phyloP scores from a whole-genome alignment of 306 rosid genomes.

The Cucurbita ficifolia region DNA sequence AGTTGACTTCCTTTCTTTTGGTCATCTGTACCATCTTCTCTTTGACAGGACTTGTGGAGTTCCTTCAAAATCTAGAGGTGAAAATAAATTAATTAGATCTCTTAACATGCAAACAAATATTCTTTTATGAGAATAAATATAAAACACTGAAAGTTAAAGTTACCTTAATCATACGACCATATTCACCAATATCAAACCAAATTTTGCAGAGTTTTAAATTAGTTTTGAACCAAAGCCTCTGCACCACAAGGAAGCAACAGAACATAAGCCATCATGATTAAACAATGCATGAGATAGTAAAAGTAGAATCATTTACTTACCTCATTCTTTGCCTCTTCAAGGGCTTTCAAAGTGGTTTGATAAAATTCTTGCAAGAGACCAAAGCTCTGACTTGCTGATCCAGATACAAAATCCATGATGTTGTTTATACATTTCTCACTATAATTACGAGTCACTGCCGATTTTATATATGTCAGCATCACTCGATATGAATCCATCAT shows the following conservation, averaged over 20 bases:
- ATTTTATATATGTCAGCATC: slow-evolving; percentile 97
- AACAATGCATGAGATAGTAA: not conserved
- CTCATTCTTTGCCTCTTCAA: slow-evolving; percentile 98
- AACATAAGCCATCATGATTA: not conserved
- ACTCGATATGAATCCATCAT: slow-evolving; percentile 96
- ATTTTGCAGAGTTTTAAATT: slow-evolving; percentile 98
- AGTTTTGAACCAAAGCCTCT: slow-evolving; percentile 98
- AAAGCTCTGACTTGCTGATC: slow-evolving; percentile 91
- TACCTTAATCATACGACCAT: slow-evolving; percentile 98
- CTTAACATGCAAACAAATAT: not conserved
- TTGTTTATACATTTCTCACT: slow-evolving; percentile 98
- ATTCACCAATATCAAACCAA: slow-evolving; percentile 95
- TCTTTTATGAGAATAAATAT: not conserved
- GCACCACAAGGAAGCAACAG: slow-evolving; percentile 12
- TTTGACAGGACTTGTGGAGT: slow-evolving; percentile 87
- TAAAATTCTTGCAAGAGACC: slow-evolving; percentile 88
- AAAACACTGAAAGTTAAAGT: not conserved
- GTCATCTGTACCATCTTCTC: slow-evolving; percentile 94
- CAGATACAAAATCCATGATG: slow-evolving; percentile 94
- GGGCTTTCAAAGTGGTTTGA: slow-evolving; percentile 85
- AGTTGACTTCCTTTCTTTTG: slow-evolving; percentile 98
- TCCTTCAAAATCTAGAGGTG: slow-evolving; percentile 68
- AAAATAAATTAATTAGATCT: slow-evolving; percentile 6
- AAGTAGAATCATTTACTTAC: slow-evolving; percentile 20
- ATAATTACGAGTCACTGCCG: slow-evolving; percentile 85